Conservation (phyloP, 805 yeast genomes). For the Lipomyces anomalus region DNA sequence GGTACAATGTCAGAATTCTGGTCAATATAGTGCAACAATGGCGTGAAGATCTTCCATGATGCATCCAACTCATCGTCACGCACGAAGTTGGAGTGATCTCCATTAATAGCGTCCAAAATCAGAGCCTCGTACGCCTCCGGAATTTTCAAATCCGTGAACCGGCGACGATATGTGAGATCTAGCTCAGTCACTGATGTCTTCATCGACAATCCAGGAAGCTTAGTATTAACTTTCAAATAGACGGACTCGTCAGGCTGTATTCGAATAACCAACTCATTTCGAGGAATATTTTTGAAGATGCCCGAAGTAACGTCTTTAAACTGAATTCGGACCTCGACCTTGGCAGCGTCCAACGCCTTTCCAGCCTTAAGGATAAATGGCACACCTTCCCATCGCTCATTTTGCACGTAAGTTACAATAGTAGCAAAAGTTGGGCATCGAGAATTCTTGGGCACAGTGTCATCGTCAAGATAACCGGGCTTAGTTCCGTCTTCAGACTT, state of each 20-base stretch:
- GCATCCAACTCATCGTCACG: constrained; percentile 95
- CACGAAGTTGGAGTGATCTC: constrained; percentile 95
- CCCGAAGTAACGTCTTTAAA: constrained; percentile 82
- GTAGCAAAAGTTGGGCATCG: constrained; percentile 93
- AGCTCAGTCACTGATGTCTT: constrained; percentile 80
- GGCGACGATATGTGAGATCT: constrained; percentile 74
- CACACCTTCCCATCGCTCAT: constrained; percentile 98
- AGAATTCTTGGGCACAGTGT: constrained; percentile 73
- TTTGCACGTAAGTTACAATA: constrained; percentile 65
- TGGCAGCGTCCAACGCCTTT: constrained; percentile 84
- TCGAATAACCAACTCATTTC: constrained; percentile 90
- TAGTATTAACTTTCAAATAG: constrained; percentile 86
- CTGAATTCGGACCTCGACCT: constrained; percentile 92
- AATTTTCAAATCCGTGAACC: constrained; percentile 85
- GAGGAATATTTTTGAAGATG: constrained; percentile 69
- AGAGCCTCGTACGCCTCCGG: constrained; percentile 98
- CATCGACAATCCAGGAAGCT: constrained; percentile 86
- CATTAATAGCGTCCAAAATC: constrained; percentile 81
- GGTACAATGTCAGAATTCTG: constrained; percentile 63
- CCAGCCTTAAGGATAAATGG: constrained; percentile 96
- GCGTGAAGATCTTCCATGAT: constrained; percentile 91
- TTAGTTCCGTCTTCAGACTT: constrained; percentile 79
- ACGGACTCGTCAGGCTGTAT: constrained; percentile 94
- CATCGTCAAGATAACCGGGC: constrained; percentile 90
- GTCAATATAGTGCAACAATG: constrained; percentile 76